Evolutionary conservation across 2,329 filamentous ascomycete genomes (phyloP), one percentile per base, ranked within the genome.

Genomic region (Drechmeria coniospora): DNA sequence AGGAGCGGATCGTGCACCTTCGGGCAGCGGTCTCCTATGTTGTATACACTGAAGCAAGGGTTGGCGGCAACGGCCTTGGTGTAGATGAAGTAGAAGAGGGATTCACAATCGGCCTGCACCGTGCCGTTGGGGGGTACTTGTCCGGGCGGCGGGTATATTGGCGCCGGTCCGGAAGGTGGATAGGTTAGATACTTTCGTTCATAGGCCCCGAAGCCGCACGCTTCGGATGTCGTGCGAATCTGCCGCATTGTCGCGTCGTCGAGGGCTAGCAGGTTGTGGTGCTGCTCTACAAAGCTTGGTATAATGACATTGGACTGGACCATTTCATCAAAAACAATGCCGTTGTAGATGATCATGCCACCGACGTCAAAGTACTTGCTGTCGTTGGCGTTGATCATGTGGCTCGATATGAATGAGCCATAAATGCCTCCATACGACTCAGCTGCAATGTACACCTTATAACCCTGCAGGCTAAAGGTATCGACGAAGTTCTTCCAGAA

Each of bases 401-500:
- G 73, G 40, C 74, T 68, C 1, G 76, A 69, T 32, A 86, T 77
- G 44, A 81, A 83, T 0, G 79, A 76, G 3, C 77, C 68, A 40
- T 74, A 78, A 40, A 58, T 53, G 11, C 79, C 78, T 1, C 68
- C 77, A 39, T 79, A 83, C 0, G 66, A 75, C 48, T 65, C 79
- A 6, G 79, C 81, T 0, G 77, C 65, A 32, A 90, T 67, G 48
- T 78, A 87, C 8, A 83, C 64, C 36, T 78, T 79, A 40, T 66
- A 70, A 9, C 65, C 64, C 13, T 79, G 62, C 41, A 82, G 58
- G n/a, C 53, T 58, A 38, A 84, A 84, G 0, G 72, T 73, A 19
- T 79, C 60, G 32, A 82, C 54, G 40, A 83, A 84, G 53, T 82
- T 82, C 54, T 76, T 74, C 63, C 74, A 84, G 54, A 83, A 90